Conservation (phyloP, 345 rosid species). For the Salix udensis region DNA sequence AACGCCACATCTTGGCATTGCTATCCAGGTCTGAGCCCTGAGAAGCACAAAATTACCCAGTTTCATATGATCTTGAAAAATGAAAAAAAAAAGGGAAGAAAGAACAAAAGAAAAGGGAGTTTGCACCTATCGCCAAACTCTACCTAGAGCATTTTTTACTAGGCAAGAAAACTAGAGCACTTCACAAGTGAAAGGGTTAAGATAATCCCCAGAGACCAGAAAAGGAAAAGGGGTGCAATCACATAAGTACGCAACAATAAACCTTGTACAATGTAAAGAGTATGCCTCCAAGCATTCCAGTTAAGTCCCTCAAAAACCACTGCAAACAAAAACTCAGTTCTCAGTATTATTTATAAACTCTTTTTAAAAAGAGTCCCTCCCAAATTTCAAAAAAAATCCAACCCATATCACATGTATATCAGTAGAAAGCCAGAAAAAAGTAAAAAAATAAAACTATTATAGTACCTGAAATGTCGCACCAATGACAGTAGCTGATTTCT, state of each 20-base stretch:
- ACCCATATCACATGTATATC: not conserved
- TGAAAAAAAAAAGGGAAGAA: not conserved
- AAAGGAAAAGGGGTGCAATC: not conserved
- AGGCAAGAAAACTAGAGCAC: not conserved
- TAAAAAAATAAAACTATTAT: not conserved
- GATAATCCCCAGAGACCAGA: not conserved
- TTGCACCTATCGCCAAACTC: not conserved
- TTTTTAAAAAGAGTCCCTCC: not conserved
- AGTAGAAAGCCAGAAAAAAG: not conserved
- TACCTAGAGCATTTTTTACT: too few relatives aligned
- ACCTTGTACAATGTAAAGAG: constrained; percentile 95
- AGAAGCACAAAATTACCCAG: constrained; percentile 6
- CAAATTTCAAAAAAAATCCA: not conserved
- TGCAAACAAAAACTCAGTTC: constrained; percentile 20
- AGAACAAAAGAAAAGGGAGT: too few relatives aligned
- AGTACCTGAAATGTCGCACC: constrained; percentile 94
- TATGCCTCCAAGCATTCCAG: constrained; percentile 97
- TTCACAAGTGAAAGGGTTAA: not conserved
- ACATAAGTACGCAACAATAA: constrained; percentile 7
- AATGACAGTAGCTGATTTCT: constrained; percentile 87
- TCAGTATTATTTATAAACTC: constrained; percentile 2
- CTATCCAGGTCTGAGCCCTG: constrained; percentile 92
- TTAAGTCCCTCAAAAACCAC: constrained; percentile 96
- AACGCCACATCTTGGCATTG: constrained; percentile 95
- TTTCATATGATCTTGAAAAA: constrained; percentile 3